These are phyloP conservation scores for Sarcomyxa edulis DNA, from an alignment of 768 basidiomycete genomes.

Conservation along the genomic window DNA sequence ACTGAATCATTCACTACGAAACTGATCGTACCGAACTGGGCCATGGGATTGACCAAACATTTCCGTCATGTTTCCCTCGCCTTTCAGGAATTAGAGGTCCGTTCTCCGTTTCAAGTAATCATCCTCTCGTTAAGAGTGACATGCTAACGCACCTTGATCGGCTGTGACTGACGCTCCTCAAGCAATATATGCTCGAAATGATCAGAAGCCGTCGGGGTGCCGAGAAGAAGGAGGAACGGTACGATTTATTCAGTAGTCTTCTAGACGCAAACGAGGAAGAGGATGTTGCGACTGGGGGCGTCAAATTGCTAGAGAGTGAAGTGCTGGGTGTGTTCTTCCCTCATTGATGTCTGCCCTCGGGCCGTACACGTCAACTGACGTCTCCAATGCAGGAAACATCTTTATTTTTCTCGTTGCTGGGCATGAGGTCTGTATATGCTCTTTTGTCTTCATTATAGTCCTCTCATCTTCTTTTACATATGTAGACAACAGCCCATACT, in stretches of 20 bases:
- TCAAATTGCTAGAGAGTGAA: constrained; percentile 33
- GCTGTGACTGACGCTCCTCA: no score
- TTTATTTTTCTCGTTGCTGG: constrained; percentile 55
- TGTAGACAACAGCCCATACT: no score
- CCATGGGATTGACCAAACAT: constrained; percentile 27
- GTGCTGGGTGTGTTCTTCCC: constrained; percentile 35
- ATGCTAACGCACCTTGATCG: not conserved
- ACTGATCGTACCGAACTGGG: constrained; percentile 33
- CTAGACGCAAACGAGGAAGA: constrained; percentile 43
- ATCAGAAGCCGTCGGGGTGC: constrained; percentile 34
- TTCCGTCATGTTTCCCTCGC: constrained; percentile 23
- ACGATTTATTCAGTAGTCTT: constrained; percentile 50
- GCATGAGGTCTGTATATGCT: constrained; percentile 38
- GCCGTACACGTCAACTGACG: not conserved
- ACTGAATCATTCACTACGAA: constrained; percentile 31
- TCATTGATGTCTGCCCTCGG: no score
- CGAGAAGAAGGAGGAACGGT: constrained; percentile 29
- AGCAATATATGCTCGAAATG: constrained; percentile 50
- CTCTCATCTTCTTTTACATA: constrained; percentile 11
- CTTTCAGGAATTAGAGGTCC: no score
- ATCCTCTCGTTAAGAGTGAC: no score
- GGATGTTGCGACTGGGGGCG: constrained; percentile 18
- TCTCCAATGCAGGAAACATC: constrained; percentile 29
- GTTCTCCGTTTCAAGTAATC: no score
- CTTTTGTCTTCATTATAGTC: not conserved